A percentile compares a stretch with the other conserved stretches of the same genome.
These are phyloP conservation scores for Boletus fagicola DNA, from an alignment of 768 basidiomycete species.

Conservation along the genomic window DNA sequence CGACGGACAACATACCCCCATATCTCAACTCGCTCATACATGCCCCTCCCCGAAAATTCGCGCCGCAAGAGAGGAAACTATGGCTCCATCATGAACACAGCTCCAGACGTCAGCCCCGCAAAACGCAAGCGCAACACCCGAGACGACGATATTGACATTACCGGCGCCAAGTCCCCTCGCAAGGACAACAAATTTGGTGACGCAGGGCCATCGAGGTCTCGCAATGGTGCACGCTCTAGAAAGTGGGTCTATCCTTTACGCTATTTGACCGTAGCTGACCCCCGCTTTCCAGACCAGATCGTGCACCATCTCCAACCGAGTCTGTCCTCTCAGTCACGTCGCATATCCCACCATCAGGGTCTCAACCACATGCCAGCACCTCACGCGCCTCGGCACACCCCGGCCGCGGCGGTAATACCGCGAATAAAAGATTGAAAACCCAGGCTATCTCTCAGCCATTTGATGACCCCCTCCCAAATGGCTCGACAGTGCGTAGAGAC, in stretches of 20 bases:
- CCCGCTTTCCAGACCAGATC: constrained; percentile 49
- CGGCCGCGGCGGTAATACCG: constrained; percentile 31
- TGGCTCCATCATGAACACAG: constrained; percentile 50
- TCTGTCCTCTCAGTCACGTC: constrained; percentile 72
- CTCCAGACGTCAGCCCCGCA: constrained; percentile 57
- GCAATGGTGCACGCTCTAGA: constrained; percentile 55
- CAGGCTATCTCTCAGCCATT: constrained; percentile 39
- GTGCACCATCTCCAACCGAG: constrained; percentile 68
- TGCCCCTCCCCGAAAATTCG: constrained; percentile 69
- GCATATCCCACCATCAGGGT: constrained; percentile 46
- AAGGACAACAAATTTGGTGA: constrained; percentile 54
- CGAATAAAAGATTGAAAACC: constrained; percentile 43
- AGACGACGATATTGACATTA: constrained; percentile 63
- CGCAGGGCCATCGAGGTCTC: constrained; percentile 41
- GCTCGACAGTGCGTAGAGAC: constrained; percentile 40
- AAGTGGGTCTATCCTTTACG: constrained; percentile 44
- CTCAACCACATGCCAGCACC: constrained; percentile 28
- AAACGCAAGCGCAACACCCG: constrained; percentile 59
- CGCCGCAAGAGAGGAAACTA: constrained; percentile 57
- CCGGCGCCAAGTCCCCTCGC: constrained; percentile 55
- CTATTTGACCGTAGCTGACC: neutral
- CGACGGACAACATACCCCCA: constrained; percentile 74
- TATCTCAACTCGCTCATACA: constrained; percentile 64
- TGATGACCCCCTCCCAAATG: constrained; percentile 42
- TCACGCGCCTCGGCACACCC: constrained; percentile 31